phyloP scores from a whole-genome alignment of 768 basidiomycete genomes.

The Leccinum subgranulosum region DNA sequence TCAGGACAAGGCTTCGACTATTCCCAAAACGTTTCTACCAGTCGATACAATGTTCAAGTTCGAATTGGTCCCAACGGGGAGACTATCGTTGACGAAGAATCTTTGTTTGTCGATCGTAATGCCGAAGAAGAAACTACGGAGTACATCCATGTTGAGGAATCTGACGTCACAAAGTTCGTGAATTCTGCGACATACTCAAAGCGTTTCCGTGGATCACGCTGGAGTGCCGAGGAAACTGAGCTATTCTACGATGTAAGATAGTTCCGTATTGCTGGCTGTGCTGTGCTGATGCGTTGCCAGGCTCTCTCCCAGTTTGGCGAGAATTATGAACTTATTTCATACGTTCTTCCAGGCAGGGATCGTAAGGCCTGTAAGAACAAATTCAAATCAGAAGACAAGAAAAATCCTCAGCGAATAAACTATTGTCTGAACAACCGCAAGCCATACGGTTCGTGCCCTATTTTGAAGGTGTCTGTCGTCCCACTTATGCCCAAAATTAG shows the following conservation, averaged over 20 bases:
- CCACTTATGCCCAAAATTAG: conserved; percentile 33
- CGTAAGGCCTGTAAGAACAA: conserved; percentile 91
- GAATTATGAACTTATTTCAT: conserved; percentile 90
- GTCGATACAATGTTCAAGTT: conserved; percentile 80
- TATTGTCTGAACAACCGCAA: conserved; percentile 69
- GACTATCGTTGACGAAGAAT: conserved; percentile 83
- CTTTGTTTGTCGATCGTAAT: conserved; percentile 72
- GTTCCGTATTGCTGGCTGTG: not conserved
- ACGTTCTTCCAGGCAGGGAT: conserved; percentile 79
- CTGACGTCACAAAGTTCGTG: conserved; percentile 79
- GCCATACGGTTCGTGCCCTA: conserved; percentile 61
- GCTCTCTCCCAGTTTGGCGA: conserved; percentile 88
- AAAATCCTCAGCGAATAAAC: conserved; percentile 72
- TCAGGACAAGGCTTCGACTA: conserved; percentile 70
- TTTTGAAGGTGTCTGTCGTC: not conserved
- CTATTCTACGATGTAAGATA: conserved; percentile 75
- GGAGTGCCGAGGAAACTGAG: conserved; percentile 90
- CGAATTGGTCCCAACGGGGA: conserved; percentile 86
- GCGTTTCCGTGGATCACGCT: conserved; percentile 76
- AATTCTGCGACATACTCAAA: conserved; percentile 82
- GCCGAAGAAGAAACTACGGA: conserved; percentile 65
- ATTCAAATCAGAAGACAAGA: conserved; percentile 87
- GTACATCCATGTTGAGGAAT: conserved; percentile 79
- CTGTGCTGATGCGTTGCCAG: conserved; percentile 38
- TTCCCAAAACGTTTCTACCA: conserved; percentile 56